A percentile compares a stretch with the other conserved stretches of the same genome.
phyloP scores from a whole-genome alignment of 345 rosid species.

The Erodium maritimum region DNA sequence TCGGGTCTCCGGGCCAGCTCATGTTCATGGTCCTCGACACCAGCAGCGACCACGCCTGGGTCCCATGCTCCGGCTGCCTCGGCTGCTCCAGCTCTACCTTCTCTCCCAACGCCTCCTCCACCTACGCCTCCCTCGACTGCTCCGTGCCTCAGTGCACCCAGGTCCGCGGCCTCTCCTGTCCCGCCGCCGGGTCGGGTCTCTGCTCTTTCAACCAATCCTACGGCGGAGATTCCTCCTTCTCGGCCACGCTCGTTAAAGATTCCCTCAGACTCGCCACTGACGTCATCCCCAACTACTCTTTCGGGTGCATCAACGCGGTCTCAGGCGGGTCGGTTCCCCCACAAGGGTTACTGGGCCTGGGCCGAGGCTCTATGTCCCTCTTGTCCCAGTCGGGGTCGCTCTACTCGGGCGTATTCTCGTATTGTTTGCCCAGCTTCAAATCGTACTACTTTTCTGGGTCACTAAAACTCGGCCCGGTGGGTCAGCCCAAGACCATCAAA shows the following conservation, averaged over 20 bases:
- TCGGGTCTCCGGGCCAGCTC: conserved; percentile 71
- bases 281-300: conserved; percentile 34
- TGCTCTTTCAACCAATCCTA: conserved; percentile 78
- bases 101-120: conserved; percentile 40
- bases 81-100: conserved; percentile 52
- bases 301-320: conserved; percentile 49
- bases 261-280: conserved; percentile 39
- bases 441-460: conserved; percentile 80
- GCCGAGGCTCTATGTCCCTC: conserved; percentile 69
- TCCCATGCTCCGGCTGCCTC: conserved; percentile 58
- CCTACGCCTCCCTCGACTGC: conserved; percentile 46
- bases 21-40: conserved; percentile 84
- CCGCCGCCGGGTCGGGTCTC: conserved; percentile 22
- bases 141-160: conserved; percentile 59
- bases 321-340: conserved; percentile 63
- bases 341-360: conserved; percentile 74
- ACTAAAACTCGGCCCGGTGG: conserved; percentile 51
- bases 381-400: conserved; percentile 49
- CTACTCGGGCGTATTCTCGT: conserved; percentile 68
- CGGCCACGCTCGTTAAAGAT: conserved; percentile 55
- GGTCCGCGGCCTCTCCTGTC: conserved; percentile 60
- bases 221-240: conserved; percentile 69
- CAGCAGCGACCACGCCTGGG: conserved; percentile 64
- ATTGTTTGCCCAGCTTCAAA: conserved; percentile 76
- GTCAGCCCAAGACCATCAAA: conserved; percentile 55